These are phyloP conservation scores for Nemania sp. DNA, from an alignment of 2,329 filamentous ascomycete species.

Conservation along the genomic window DNA sequence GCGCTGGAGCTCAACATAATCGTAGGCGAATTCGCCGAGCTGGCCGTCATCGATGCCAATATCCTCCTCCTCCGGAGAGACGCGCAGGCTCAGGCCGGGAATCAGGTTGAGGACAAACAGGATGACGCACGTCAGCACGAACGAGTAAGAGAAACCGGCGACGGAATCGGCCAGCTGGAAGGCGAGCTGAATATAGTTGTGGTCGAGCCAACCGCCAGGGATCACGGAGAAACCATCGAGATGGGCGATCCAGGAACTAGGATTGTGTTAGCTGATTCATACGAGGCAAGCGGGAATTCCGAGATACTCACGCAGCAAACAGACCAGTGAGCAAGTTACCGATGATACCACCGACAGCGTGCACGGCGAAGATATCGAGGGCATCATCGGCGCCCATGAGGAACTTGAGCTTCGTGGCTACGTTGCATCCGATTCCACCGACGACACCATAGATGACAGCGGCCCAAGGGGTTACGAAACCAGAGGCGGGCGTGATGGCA, in stretches of 20 bases:
- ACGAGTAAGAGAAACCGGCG: constrained; percentile 67
- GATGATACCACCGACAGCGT: constrained; percentile 80
- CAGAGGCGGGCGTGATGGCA: constrained; percentile 81
- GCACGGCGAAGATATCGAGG: constrained; percentile 89
- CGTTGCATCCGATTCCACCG: constrained; percentile 73
- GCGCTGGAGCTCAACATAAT: constrained; percentile 72
- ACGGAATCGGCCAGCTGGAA: constrained; percentile 71
- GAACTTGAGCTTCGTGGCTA: constrained; percentile 82
- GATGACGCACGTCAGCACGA: constrained; percentile 68
- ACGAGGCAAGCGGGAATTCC: background rate
- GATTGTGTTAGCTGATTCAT: constrained; percentile 8
- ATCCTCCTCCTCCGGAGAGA: constrained; percentile 68
- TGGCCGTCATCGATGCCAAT: constrained; percentile 73
- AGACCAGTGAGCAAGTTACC: constrained; percentile 79
- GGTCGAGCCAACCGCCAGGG: constrained; percentile 70
- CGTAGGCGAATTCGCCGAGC: constrained; percentile 82
- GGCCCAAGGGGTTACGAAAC: constrained; percentile 72
- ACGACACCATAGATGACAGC: constrained; percentile 61
- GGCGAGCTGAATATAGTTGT: constrained; percentile 70
- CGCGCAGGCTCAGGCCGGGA: constrained; percentile 70
- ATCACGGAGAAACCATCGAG: constrained; percentile 68
- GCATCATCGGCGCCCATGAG: constrained; percentile 78
- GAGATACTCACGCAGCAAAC: constrained; percentile 65
- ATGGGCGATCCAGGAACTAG: constrained; percentile 68
- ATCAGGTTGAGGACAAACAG: constrained; percentile 72